Evolutionary conservation across 805 yeast genomes (phyloP), one percentile per base, ranked within the genome.

Genomic region (Teunomyces kruisii): DNA sequence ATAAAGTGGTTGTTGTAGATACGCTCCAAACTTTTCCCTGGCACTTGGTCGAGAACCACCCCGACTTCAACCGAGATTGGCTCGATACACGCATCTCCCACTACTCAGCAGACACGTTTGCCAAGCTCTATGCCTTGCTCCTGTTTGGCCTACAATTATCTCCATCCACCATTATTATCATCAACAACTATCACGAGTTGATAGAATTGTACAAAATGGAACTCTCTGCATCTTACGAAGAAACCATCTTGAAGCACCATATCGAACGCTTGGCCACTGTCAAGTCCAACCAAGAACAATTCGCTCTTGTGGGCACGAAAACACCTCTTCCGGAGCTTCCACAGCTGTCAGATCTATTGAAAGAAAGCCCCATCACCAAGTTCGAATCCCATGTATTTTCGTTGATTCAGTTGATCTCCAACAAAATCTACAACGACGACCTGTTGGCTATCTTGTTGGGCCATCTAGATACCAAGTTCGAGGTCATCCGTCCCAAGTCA

Each of bases 171-270:
- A 39, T 70, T 14, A 39, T 67, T 13, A 42, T 70, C 2, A 44
- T 70, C 16, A 52, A 63, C 29, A 60, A 61, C 32, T 61, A 68
- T 48, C 74, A 70, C 49, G 73, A 70, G 27, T 29, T 64, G 17
- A 36, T 68, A 4, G 75, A 71, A 33, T 46, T 60, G 17, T 71
- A 70, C 47, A 61, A 59, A 28, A 52, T 63, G 22, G 71, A 71
- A 45, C 42, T 68, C 3, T 51, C 66, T 1, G 56, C 68, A 1
- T 47, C 60, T 12, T 61, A 70, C 43, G 73, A 70, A 51, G 69
- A 67, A 39, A 32, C 56, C 1, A 47, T 72, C 10, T 51, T 70
- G 9, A 61, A 61, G 40, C 58, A 58, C 43, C 72, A 69, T 39
- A 55, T 66, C 14, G 61, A 55, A 14, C 57, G 61, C 35, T 59